phyloP scores from a whole-genome alignment of 495 filamentous ascomycete species.

The Aspergillus heteromorphus region DNA sequence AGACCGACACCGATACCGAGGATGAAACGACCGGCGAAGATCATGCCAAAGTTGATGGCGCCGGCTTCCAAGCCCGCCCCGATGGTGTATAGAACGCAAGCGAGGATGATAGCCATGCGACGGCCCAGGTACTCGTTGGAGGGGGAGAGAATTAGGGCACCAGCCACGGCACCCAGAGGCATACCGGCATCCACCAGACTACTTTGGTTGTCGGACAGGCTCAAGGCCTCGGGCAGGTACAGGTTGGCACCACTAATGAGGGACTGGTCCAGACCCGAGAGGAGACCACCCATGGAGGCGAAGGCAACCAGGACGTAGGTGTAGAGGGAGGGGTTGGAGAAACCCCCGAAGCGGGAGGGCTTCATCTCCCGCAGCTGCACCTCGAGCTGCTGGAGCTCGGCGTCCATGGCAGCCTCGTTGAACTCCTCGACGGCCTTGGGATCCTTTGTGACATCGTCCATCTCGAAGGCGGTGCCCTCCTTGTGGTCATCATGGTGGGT shows the following conservation, averaged over 20 bases:
- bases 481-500: slow-evolving; percentile 21
- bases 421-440: slow-evolving; percentile 18
- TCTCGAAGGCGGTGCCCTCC: slow-evolving; percentile 21
- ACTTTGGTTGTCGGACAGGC: slow-evolving; percentile 38
- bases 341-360: slow-evolving; percentile 15
- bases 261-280: slow-evolving; percentile 58
- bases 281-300: slow-evolving; percentile 56
- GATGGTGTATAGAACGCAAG: slow-evolving; percentile 53
- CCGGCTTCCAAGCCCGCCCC: slow-evolving; percentile 56
- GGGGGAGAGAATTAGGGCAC: slow-evolving; percentile 53
- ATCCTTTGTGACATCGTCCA: slow-evolving; percentile 24
- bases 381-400: slow-evolving; percentile 31
- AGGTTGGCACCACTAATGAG: slow-evolving; percentile 57
- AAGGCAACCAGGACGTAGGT: slow-evolving; percentile 59
- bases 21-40: slow-evolving; percentile 54
- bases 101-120: slow-evolving; percentile 54
- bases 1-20: slow-evolving; percentile 56
- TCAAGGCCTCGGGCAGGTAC: slow-evolving; percentile 45
- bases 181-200: slow-evolving; percentile 55
- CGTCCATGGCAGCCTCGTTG: slow-evolving; percentile 35
- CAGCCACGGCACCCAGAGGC: slow-evolving; percentile 55
- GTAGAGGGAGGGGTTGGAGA: slow-evolving; percentile 40
- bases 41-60: slow-evolving; percentile 55
- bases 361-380: slow-evolving; percentile 23
- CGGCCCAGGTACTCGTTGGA: slow-evolving; percentile 54